Conservation (phyloP, 495 filamentous ascomycete genomes). For the Neurospora sp. region DNA sequence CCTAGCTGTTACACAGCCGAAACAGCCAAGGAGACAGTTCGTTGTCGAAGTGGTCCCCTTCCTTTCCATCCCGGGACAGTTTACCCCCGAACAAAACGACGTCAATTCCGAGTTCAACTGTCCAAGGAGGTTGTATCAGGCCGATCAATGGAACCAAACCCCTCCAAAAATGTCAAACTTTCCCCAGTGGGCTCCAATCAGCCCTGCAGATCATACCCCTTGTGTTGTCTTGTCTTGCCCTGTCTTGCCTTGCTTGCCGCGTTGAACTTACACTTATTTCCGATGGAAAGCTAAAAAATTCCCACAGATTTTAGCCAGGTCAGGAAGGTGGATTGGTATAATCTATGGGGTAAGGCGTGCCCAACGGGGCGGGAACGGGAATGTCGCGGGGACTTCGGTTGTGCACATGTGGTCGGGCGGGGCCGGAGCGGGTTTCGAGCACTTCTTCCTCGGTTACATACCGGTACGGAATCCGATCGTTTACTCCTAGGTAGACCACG, state of each 20-base stretch:
- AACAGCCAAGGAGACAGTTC: neutral
- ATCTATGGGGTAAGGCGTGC: neutral
- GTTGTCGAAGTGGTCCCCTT: neutral
- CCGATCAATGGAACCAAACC: neutral
- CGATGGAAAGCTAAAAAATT: neutral
- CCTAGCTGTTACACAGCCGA: neutral
- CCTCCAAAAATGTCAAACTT: neutral
- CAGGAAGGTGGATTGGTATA: neutral
- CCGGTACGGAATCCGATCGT: neutral
- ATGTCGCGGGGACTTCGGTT: neutral
- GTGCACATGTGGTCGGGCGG: neutral
- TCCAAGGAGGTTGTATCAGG: neutral
- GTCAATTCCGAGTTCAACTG: neutral
- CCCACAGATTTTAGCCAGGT: neutral
- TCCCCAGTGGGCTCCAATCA: neutral
- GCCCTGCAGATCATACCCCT: neutral
- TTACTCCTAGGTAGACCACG: neutral
- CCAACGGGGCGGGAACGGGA: neutral
- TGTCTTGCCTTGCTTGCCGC: neutral
- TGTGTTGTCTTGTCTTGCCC: neutral
- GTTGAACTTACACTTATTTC: neutral
- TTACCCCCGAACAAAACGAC: neutral
- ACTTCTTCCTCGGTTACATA: neutral
- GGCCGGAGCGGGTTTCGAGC: neutral
- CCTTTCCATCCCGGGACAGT: neutral